phyloP scores from a whole-genome alignment of 179 eudicot species.

The Silene coronaria region DNA sequence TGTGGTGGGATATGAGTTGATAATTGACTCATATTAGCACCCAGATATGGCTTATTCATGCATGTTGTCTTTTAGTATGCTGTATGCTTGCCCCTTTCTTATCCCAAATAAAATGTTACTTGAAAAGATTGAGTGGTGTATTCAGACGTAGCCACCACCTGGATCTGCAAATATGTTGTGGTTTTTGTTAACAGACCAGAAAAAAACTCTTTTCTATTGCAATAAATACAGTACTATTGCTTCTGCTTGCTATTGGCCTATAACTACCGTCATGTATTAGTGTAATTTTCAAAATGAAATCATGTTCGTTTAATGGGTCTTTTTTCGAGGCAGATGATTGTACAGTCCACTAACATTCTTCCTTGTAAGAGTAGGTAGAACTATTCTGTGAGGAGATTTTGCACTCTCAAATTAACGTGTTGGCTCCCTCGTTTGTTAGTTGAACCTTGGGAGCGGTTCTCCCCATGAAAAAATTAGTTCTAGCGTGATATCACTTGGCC shows the following conservation, averaged over 20 bases:
- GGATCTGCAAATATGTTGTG: not conserved
- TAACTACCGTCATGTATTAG: not conserved
- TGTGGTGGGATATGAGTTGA: conserved; percentile 15
- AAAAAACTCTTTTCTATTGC: not conserved
- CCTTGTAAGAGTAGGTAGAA: not conserved
- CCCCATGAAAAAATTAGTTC: no score
- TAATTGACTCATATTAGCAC: conserved; percentile 16
- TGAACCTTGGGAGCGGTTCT: no score
- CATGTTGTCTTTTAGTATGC: conserved; percentile 6
- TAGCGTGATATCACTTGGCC: no score
- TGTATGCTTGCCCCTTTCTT: not conserved
- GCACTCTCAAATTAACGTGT: not conserved
- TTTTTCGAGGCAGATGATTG: not conserved
- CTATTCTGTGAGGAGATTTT: not conserved
- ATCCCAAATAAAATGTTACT: conserved; percentile 10
- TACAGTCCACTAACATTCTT: not conserved
- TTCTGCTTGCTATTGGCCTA: not conserved
- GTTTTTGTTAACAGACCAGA: not conserved
- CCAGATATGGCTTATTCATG: conserved; percentile 1
- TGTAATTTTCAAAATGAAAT: not conserved
- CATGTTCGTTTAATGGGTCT: not conserved
- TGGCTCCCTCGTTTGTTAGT: not conserved
- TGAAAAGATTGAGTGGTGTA: not conserved
- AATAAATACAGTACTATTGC: no score
- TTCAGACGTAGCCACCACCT: conserved; percentile 15